Base-by-base conservation (phyloP, 106 monocot genomes). In the Dendrobium officinale region DNA sequence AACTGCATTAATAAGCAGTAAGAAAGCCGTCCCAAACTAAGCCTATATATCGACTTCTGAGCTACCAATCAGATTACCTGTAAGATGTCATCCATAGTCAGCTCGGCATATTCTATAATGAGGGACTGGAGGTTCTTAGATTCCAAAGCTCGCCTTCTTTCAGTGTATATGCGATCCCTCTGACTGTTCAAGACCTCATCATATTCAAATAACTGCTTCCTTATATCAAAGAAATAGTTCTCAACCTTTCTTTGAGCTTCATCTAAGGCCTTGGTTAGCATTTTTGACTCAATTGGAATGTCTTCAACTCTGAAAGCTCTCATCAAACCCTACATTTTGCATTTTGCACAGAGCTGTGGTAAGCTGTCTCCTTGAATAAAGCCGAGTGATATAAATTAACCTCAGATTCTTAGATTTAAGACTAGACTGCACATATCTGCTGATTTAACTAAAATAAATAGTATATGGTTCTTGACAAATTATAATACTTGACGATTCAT, bases 221-320 rank as follows among this genome's bases (percentile, higher is more conserved):
- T 73, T 41, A 94, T 98, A 82, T 98, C 97, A 81, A 98, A 98
- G 75, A 98, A 98, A 85, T 98, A 94, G 72, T 94, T 98, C 48
- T 94, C 97, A 24, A 96, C 96, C 81, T 96, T 96, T 51, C 97
- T 90, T 81, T 98, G 97, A 88, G 97, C 97, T 75, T 98, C 97
- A 86, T 98, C 97, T 67, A 98, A 82, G 16, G 97, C 92, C 83
- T 92, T 98, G 68, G 97, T 94, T 67, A 98, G 91, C 94, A 94
- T 94, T 72, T 85, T 83, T 15, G 94, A 98, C 82, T 98, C 97
- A 68, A 98, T 94, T 72, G 97, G 97, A 45, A 98, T 88, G 74
- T 98, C 97, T 83, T 98, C 97, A 80, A 98, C 91, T 85, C 97
- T 89, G 74, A 98, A 98, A 73, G 97, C 97, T 61, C 85, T 90